Evolutionary conservation across 768 basidiomycete genomes (phyloP).

Genomic region (Tylopilus sp.): DNA sequence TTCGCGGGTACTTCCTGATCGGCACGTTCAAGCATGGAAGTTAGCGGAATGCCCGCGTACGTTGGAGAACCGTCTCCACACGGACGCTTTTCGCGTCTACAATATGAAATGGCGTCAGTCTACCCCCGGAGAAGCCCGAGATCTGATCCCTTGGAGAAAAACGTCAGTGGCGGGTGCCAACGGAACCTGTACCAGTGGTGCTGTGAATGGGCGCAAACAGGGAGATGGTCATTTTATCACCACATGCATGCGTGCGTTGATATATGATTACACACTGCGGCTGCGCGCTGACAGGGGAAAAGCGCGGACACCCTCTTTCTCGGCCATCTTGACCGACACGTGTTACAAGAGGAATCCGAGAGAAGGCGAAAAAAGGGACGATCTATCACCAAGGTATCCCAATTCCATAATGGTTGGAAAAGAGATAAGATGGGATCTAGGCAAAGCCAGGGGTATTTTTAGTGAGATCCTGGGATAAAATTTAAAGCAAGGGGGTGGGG

Average conservation of each 20-base stretch:
- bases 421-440: slow-evolving; percentile 27
- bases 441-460: slow-evolving; percentile 3
- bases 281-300: slow-evolving; percentile 8
- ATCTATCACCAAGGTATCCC: slow-evolving; percentile 15
- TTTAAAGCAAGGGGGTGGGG: slow-evolving; percentile 8
- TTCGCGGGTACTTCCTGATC: slow-evolving; percentile 10
- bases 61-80: background rate
- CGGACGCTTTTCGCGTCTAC: background rate
- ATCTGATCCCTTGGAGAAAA: slow-evolving; percentile 7
- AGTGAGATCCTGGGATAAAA: background rate
- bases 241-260: slow-evolving; percentile 16
- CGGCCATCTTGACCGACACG: slow-evolving; percentile 18
- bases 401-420: slow-evolving; percentile 14
- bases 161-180: background rate
- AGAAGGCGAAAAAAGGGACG: slow-evolving; percentile 6
- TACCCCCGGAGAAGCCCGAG: slow-evolving; percentile 14
- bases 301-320: slow-evolving; percentile 15
- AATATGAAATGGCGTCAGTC: background rate
- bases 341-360: slow-evolving; percentile 14
- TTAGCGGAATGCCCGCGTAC: slow-evolving; percentile 1
- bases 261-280: slow-evolving; percentile 1
- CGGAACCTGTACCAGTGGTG: background rate
- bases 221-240: background rate
- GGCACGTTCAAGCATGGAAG: background rate
- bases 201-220: background rate